Conservation (phyloP, 2,329 filamentous ascomycete species). For the Xylaria sp. region DNA sequence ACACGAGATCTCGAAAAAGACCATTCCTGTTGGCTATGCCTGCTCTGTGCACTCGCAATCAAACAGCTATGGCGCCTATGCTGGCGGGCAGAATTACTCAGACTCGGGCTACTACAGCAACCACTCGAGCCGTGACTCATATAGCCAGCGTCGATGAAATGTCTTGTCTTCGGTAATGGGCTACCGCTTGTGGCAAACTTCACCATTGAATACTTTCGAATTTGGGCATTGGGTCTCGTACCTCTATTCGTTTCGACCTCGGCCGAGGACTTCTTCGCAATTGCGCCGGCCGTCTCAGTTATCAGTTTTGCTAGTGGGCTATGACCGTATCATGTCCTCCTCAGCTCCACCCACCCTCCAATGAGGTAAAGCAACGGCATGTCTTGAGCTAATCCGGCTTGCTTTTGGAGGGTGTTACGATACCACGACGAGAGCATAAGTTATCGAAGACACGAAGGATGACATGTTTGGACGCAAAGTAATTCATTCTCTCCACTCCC, state of each 20-base stretch:
- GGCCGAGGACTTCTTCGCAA: slow-evolving; percentile 45
- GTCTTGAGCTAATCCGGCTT: slow-evolving; percentile 23
- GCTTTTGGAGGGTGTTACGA: slow-evolving; percentile 33
- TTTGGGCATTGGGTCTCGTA: slow-evolving; percentile 60
- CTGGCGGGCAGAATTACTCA: slow-evolving; percentile 58
- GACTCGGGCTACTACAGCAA: slow-evolving; percentile 66
- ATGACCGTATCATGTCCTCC: slow-evolving; percentile 55
- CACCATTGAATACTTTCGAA: slow-evolving; percentile 56
- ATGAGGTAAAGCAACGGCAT: slow-evolving; percentile 28
- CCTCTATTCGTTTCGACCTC: slow-evolving; percentile 59
- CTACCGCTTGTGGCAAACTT: slow-evolving; percentile 55
- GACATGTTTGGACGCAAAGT: slow-evolving; percentile 28
- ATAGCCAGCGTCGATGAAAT: slow-evolving; percentile 60
- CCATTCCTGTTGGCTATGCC: slow-evolving; percentile 83
- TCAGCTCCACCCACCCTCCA: slow-evolving; percentile 50
- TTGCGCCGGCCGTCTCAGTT: slow-evolving; percentile 59
- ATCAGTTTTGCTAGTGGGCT: slow-evolving; percentile 59
- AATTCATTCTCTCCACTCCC: slow-evolving; percentile 1
- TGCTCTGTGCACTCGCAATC: slow-evolving; percentile 67
- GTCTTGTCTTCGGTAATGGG: slow-evolving; percentile 63
- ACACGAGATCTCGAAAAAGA: slow-evolving; percentile 77
- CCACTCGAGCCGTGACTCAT: slow-evolving; percentile 57
- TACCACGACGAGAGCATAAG: slow-evolving; percentile 39
- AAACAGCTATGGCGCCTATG: slow-evolving; percentile 52
- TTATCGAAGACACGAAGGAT: slow-evolving; percentile 45